Conservation (phyloP, 2,329 filamentous ascomycete genomes). For the Trichoderma brevicompactum region DNA sequence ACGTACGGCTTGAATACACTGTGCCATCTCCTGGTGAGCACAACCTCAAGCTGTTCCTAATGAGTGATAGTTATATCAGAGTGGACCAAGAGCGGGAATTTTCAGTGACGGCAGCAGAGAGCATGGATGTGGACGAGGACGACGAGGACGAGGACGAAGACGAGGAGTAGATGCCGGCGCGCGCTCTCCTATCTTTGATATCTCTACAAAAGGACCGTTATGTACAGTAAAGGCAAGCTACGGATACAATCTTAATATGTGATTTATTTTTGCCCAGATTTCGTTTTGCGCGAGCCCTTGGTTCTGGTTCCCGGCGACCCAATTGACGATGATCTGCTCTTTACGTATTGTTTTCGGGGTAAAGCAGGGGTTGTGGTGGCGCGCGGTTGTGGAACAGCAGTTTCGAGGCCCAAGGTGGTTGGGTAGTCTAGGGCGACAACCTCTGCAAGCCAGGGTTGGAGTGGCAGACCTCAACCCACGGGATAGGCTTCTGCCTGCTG, state of each 20-base stretch:
- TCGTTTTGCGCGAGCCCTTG: background rate
- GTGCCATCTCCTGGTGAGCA: slow-evolving; percentile 84
- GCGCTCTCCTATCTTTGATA: slow-evolving; percentile 29
- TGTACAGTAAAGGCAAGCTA: slow-evolving; percentile 42
- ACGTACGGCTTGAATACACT: slow-evolving; percentile 83
- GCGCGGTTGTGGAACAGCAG: slow-evolving; percentile 37
- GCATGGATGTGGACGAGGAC: slow-evolving; percentile 92
- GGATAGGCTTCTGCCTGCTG: background rate
- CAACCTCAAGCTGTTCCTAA: slow-evolving; percentile 87
- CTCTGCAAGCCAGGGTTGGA: slow-evolving; percentile 13
- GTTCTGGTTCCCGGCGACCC: slow-evolving; percentile 32
- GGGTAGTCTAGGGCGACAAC: slow-evolving; percentile 29
- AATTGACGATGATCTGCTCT: slow-evolving; percentile 33
- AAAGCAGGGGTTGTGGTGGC: slow-evolving; percentile 41
- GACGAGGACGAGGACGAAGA: slow-evolving; percentile 70
- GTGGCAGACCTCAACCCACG: background rate
- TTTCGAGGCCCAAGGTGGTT: slow-evolving; percentile 36
- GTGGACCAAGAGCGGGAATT: slow-evolving; percentile 96
- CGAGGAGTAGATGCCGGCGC: slow-evolving; percentile 36
- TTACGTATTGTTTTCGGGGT: slow-evolving; percentile 38
- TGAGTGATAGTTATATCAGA: slow-evolving; percentile 96
- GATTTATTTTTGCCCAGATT: slow-evolving; percentile 22
- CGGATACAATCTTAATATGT: slow-evolving; percentile 34
- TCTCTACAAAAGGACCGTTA: slow-evolving; percentile 34
- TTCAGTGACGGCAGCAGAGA: slow-evolving; percentile 81